Evolutionary conservation across 169 alveolate genomes (phyloP).

Genomic region (Ichthyophthirius multifiliis): DNA sequence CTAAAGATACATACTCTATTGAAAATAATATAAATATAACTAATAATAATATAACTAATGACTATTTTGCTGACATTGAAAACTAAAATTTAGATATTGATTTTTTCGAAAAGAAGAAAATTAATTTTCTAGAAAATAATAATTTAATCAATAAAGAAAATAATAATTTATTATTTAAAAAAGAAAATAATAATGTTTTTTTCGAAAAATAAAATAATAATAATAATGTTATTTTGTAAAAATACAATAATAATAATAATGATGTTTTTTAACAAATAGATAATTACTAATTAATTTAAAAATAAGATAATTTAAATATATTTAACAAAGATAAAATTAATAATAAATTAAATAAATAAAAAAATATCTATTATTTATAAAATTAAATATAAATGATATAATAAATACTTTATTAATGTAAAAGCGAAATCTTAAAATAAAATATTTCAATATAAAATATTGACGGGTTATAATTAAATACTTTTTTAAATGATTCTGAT

Average conservation of each 20-base stretch:
- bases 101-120: background rate
- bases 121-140: background rate
- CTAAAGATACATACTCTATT: too few relatives aligned
- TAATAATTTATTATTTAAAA: too few relatives aligned
- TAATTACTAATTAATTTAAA: too few relatives aligned
- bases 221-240: background rate
- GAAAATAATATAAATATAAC: too few relatives aligned
- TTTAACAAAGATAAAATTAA: background rate
- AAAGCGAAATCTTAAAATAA: conserved; percentile 3
- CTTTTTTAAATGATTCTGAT: too few relatives aligned
- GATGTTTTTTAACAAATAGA: too few relatives aligned
- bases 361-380: conserved; percentile 1
- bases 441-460: too few relatives aligned
- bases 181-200: too few relatives aligned
- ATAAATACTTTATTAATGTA: background rate
- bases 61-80: background rate
- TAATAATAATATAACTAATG: background rate
- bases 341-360: background rate
- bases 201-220: background rate
- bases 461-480: too few relatives aligned
- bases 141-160: too few relatives aligned
- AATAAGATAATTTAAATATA: too few relatives aligned
- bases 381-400: background rate
- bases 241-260: background rate
- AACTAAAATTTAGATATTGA: background rate